Evolutionary conservation across 2,329 filamentous ascomycete genomes (phyloP), one percentile per base, ranked within the genome.

Genomic region (Cordyceps militaris): DNA sequence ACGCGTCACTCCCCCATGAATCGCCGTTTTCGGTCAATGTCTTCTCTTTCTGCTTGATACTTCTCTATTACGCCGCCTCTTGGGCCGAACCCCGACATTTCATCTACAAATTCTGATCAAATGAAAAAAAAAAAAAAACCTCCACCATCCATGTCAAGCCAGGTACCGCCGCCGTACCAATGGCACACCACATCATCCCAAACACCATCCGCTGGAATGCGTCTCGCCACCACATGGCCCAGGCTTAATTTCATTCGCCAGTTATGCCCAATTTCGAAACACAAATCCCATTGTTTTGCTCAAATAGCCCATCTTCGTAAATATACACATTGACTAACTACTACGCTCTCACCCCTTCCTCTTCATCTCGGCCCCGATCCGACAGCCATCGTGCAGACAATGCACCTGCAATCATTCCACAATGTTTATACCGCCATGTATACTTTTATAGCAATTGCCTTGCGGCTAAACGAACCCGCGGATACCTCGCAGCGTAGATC

Each of bases 401-500:
- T 14, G n/a, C 24, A 19, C 11, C 38, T 21, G n/a, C 8, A 16
- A 19, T 21, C n/a, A 5, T 24, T 34, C 34, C 14, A 8, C 24
- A 26, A 5, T 16, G 9, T 28, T 36, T 19, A 14, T 26, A 26
- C 23, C 9, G 8, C 3, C 42, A 26, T 36, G 5, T 7, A 36
- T 34, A 21, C 23, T 6, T 28, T 55, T 19, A 14, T 49, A 23
- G 6, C 28, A 44, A 14, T n/a, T 30, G n/a, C 44, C 47, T 8
- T 6, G 13, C 26, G 21, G n/a, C 34, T 36, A 64, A 30, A 74
- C 68, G 56, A 73, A 72, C 13, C 73, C 71, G 30, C 74, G 65
- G 28, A 76, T 74, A 5, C 74, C 73, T n/a, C 74, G 66, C n/a
- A 77, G 62, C 4, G 68, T 67, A 28, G 66, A 62, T 58, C 71